These are phyloP conservation scores for Biscogniauxia sp. DNA, from an alignment of 2,329 filamentous ascomycete genomes.

Conservation along the genomic window DNA sequence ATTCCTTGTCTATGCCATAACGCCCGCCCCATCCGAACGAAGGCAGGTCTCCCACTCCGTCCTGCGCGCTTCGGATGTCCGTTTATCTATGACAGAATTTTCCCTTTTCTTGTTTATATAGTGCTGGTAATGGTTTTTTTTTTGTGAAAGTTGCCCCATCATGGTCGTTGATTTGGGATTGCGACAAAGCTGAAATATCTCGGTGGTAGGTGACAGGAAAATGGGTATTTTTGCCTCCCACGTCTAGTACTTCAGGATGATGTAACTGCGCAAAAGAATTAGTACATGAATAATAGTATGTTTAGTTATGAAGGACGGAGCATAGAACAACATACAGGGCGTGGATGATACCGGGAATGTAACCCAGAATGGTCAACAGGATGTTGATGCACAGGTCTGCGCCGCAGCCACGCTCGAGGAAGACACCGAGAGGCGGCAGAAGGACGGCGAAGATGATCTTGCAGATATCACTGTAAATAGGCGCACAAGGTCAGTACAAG, in stretches of 20 bases:
- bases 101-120: too few species aligned
- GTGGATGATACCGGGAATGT: conserved; percentile 74
- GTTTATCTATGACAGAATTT: too few species aligned
- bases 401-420: conserved; percentile 77
- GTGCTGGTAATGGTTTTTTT: too few species aligned
- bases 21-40: background rate
- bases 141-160: too few species aligned
- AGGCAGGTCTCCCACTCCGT: background rate
- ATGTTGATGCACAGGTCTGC: conserved; percentile 79
- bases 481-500: background rate
- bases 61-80: too few species aligned
- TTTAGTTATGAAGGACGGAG: background rate
- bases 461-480: conserved; percentile 51
- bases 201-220: background rate
- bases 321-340: conserved; percentile 59
- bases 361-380: conserved; percentile 68
- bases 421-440: conserved; percentile 76
- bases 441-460: conserved; percentile 75
- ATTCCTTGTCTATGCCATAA: background rate
- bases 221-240: conserved; percentile 1
- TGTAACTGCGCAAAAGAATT: conserved; percentile 50
- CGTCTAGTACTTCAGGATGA: conserved; percentile 71
- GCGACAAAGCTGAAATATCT: background rate
- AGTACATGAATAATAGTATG: background rate
- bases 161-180: background rate